Evolutionary conservation across 2,329 filamentous ascomycete species (phyloP).

Genomic region (Xylariaceae sp.): DNA sequence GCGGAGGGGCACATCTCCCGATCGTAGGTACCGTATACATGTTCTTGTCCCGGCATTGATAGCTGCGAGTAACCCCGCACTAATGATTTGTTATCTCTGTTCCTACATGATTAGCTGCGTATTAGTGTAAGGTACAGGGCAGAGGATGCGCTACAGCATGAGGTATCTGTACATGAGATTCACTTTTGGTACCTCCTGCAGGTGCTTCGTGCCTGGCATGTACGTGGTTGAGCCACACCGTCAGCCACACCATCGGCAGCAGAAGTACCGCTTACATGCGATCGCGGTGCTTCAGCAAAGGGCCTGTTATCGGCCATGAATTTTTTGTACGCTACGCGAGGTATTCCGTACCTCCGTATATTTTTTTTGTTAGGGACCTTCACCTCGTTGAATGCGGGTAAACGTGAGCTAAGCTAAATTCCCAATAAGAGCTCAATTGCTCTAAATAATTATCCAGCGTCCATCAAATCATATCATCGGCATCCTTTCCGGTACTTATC

Average conservation of each 20-base stretch:
- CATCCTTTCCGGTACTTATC: not conserved
- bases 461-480: not conserved
- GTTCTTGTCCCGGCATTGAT: not conserved
- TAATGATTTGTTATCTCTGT: not conserved
- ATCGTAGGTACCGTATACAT: not conserved
- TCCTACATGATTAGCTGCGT: too few species aligned
- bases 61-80: not conserved
- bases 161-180: too few species aligned
- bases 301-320: not conserved
- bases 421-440: not conserved
- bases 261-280: not conserved
- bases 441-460: not conserved
- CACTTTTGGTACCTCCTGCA: not conserved
- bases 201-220: not conserved
- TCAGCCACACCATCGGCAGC: not conserved
- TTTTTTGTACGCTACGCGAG: not conserved
- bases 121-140: too few species aligned
- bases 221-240: not conserved
- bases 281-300: not conserved
- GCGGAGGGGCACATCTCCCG: too few species aligned
- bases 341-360: not conserved
- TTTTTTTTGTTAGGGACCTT: not conserved
- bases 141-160: too few species aligned
- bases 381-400: too few species aligned
- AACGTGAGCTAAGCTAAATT: not conserved